phyloP scores from a whole-genome alignment of 768 basidiomycete species.

The Pleurotus tuber-regium region DNA sequence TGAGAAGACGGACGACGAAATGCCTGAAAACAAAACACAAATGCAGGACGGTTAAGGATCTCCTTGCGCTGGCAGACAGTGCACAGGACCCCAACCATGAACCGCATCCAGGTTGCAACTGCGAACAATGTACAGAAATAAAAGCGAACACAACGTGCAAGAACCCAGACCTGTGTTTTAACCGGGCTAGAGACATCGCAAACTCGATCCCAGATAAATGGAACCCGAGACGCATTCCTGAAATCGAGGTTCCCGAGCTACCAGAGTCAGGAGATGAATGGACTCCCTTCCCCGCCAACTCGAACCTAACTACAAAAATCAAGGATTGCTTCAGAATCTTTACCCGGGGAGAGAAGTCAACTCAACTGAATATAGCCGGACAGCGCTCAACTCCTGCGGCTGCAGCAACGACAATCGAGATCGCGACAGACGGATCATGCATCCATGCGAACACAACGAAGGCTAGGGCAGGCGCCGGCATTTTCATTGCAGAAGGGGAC shows the following conservation, averaged over 20 bases:
- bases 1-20: not conserved
- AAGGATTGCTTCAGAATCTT: constrained; percentile 1
- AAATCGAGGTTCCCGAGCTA: not conserved
- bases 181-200: not conserved
- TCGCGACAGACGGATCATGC: constrained; percentile 8
- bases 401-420: not conserved
- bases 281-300: not conserved
- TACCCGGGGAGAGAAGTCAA: not conserved
- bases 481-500: constrained; percentile 9
- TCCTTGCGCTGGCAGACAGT: not conserved
- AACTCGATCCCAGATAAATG: not conserved
- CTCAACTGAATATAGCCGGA: too few relatives aligned
- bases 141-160: not conserved
- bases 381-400: too few relatives aligned
- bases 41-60: not conserved
- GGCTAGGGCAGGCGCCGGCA: constrained; percentile 4
- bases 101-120: not conserved
- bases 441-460: not conserved
- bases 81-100: not conserved
- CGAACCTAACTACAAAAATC: not conserved
- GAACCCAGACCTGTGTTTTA: constrained; percentile 1
- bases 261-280: not conserved
- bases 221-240: not conserved
- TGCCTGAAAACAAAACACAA: constrained; percentile 8
- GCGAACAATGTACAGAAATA: not conserved